A percentile compares a stretch with the other conserved stretches of the same genome.
Conservation (phyloP, 495 filamentous ascomycete species). For the Neurospora sp. region DNA sequence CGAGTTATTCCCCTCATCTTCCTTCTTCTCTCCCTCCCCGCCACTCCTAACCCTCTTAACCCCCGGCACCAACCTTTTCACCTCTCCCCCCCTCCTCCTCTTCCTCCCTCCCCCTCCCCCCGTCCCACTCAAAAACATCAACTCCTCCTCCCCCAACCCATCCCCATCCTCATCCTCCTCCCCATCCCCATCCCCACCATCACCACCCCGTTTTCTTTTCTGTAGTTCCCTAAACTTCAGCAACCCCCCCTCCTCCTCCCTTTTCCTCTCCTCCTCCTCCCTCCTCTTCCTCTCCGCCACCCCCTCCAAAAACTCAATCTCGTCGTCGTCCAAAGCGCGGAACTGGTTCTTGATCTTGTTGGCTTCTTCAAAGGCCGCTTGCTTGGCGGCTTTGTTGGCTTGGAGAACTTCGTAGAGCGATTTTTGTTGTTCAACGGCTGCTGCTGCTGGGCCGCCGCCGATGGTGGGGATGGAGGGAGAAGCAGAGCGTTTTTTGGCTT, state of each 20-base stretch:
- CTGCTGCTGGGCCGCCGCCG: neutral
- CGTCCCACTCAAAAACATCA: neutral
- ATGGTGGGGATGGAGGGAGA: neutral
- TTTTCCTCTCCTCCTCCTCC: constrained; percentile 64
- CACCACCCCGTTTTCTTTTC: constrained; percentile 50
- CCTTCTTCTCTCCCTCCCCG: constrained; percentile 8
- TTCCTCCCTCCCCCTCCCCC: constrained; percentile 1
- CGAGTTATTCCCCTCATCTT: constrained; percentile 2
- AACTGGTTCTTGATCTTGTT: constrained; percentile 86
- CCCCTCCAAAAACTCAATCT: constrained; percentile 82
- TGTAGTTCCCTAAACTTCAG: constrained; percentile 50
- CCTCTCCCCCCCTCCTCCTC: constrained; percentile 2
- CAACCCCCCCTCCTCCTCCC: constrained; percentile 65
- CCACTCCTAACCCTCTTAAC: constrained; percentile 13
- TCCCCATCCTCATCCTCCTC: constrained; percentile 5
- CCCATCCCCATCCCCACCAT: constrained; percentile 13
- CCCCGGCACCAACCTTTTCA: neutral
- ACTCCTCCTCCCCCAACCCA: constrained; percentile 2
- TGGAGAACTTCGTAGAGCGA: constrained; percentile 80
- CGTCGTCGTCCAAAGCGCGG: constrained; percentile 84
- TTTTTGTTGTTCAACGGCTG: constrained; percentile 45
- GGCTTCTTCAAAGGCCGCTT: constrained; percentile 92
- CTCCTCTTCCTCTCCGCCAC: constrained; percentile 57
- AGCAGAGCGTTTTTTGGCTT: constrained; percentile 26
- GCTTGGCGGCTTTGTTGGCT: constrained; percentile 93